These are phyloP conservation scores for Cenchrus fungigraminus DNA, from an alignment of 176 grass and related monocot genomes.

Conservation along the genomic window DNA sequence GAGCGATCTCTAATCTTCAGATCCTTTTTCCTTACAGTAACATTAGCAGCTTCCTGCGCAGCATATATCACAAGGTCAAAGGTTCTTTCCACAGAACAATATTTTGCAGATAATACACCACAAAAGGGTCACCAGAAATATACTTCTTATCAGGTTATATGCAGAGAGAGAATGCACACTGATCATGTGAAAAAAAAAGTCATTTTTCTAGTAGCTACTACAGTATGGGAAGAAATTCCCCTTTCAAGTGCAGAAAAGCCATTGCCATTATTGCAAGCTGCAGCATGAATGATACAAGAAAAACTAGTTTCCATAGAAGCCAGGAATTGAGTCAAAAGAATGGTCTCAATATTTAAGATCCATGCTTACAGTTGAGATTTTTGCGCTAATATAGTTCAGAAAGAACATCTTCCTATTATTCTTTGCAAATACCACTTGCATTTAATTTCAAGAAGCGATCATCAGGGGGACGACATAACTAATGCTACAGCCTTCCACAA, in stretches of 20 bases:
- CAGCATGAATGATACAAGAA: constrained; percentile 6
- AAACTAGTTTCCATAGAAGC: neutral
- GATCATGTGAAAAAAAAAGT: neutral
- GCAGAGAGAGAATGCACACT: neutral
- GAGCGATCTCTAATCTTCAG: constrained; percentile 68
- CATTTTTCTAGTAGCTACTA: neutral
- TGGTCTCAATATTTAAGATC: neutral
- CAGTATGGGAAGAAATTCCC: neutral
- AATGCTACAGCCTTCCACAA: neutral
- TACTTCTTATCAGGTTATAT: neutral
- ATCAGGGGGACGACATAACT: neutral
- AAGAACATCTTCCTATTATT: neutral
- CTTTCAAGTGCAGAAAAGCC: neutral
- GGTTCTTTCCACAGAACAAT: neutral
- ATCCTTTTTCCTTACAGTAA: constrained; percentile 51
- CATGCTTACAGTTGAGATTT: neutral
- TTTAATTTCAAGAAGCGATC: neutral
- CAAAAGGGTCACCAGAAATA: neutral
- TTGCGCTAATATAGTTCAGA: neutral
- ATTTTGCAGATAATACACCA: neutral
- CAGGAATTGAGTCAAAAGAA: neutral
- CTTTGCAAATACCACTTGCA: neutral
- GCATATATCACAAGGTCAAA: neutral
- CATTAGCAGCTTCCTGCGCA: constrained; percentile 75
- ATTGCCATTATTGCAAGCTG: neutral